Base-by-base conservation (phyloP, 148 eudicot genomes). In the Talinum fruticosum region DNA sequence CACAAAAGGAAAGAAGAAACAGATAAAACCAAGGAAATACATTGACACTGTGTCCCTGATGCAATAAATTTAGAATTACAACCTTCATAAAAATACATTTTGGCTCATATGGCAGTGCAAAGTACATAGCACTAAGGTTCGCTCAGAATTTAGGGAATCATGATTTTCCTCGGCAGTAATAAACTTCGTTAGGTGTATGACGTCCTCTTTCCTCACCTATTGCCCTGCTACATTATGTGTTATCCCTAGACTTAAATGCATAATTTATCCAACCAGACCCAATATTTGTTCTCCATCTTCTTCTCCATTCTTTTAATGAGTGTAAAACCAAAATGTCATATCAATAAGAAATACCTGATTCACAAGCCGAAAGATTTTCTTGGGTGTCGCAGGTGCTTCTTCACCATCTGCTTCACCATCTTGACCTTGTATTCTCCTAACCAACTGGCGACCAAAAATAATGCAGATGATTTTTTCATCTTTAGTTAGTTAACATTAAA, bases 321-420 rank as follows among this genome's bases (percentile, higher is more conserved):
- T 36, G 35, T 28, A 51, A 69, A 59, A 12, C n/a, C 1, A 12
- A n/a, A 59, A 24, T 49, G 35, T 7, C 23, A 33, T 26, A 36
- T 33, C 28, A 33, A 61, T 24, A 74, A 73, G 51, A 71, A 49
- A 53, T 86, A 90, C 99, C 95, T 91, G 87, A 87, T 87, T 93
- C 77, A 90, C 83, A 57, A 96, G 87, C 88, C 89, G 97, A 82
- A 96, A 96, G 62, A 96, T 86, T 80, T 89, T 90, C 85, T 87
- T 93, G 24, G 99, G 99, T 24, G 98, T 93, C 62, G 96, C 97
- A 75, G 93, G 93, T 36, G 88, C 86, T 85, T 96, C 93, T 85
- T 90, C 93, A 47, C 99, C 95, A 76, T 76, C 90, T 51, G 86
- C 82, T 80, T 91, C 98, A 85, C 95, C 97, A 83, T 96, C 97